These are phyloP conservation scores for Pelargonium exstipulatum DNA, from an alignment of 441 rosid genomes.

Conservation along the genomic window DNA sequence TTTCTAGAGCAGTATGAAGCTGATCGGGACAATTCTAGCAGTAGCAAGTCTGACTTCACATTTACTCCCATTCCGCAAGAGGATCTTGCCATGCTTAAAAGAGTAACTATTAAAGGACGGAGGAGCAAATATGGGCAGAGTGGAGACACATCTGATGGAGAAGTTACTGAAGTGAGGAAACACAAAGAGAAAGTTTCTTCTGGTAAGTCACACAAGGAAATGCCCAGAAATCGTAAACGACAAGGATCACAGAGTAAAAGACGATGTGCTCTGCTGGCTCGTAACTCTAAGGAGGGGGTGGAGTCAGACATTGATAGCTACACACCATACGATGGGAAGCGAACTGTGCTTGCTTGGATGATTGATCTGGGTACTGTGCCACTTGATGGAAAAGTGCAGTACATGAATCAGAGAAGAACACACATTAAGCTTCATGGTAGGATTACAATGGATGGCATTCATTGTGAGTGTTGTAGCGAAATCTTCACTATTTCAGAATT, in stretches of 20 bases:
- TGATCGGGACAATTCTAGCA: conserved; percentile 29
- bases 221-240: conserved; percentile 39
- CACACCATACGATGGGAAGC: conserved; percentile 64
- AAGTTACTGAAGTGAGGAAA: conserved; percentile 30
- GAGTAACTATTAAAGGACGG: conserved; percentile 42
- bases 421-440: conserved; percentile 38
- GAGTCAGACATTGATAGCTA: conserved; percentile 48
- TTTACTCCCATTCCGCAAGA: conserved; percentile 69
- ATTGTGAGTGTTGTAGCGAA: conserved; percentile 68
- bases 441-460: conserved; percentile 60
- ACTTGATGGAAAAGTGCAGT: conserved; percentile 54
- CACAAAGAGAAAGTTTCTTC: conserved; percentile 16
- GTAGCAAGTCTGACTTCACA: conserved; percentile 39
- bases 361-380: conserved; percentile 58
- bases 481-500: conserved; percentile 46
- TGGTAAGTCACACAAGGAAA: conserved; percentile 23
- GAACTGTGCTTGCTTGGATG: conserved; percentile 82
- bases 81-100: conserved; percentile 54
- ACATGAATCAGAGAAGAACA: conserved; percentile 36
- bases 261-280: conserved; percentile 56
- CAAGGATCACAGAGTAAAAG: conserved; percentile 49
- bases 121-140: conserved; percentile 35
- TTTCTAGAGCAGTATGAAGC: conserved; percentile 53
- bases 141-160: conserved; percentile 24
- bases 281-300: conserved; percentile 45